A percentile compares a stretch with the other conserved stretches of the same genome.
Conservation (phyloP, 495 filamentous ascomycete species). For the Trichoderma parareesei region DNA sequence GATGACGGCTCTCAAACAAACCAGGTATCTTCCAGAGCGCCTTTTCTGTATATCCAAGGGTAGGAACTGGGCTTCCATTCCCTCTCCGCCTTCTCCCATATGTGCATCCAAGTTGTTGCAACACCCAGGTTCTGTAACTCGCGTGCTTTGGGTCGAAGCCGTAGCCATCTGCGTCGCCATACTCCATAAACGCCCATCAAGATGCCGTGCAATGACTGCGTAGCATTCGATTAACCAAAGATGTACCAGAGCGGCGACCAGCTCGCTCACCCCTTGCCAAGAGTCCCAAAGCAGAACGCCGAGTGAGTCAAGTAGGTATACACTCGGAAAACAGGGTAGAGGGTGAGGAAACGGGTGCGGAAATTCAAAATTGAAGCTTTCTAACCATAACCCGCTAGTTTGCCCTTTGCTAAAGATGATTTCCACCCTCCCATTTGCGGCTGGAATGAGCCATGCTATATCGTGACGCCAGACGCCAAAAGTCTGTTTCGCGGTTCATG, state of each 20-base stretch:
- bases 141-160: too few species aligned
- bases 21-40: too few species aligned
- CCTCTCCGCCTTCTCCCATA: too few species aligned
- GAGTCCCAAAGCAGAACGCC: background rate
- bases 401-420: background rate
- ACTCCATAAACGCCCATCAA: too few species aligned
- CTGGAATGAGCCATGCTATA: background rate
- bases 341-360: background rate
- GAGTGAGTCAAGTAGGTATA: background rate
- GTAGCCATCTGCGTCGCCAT: too few species aligned
- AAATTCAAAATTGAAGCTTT: slow-evolving; percentile 5
- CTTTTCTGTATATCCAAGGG: too few species aligned
- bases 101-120: too few species aligned
- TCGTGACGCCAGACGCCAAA: slow-evolving; percentile 5
- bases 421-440: background rate
- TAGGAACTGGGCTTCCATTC: too few species aligned
- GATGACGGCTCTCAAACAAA: too few species aligned
- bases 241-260: background rate
- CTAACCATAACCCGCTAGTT: background rate
- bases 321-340: background rate
- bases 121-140: too few species aligned
- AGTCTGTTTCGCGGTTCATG: background rate
- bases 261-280: background rate
- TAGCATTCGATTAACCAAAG: background rate
- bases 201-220: too few species aligned